Evolutionary conservation across 306 rosid species (phyloP).

Genomic region (Malus sylvestris): DNA sequence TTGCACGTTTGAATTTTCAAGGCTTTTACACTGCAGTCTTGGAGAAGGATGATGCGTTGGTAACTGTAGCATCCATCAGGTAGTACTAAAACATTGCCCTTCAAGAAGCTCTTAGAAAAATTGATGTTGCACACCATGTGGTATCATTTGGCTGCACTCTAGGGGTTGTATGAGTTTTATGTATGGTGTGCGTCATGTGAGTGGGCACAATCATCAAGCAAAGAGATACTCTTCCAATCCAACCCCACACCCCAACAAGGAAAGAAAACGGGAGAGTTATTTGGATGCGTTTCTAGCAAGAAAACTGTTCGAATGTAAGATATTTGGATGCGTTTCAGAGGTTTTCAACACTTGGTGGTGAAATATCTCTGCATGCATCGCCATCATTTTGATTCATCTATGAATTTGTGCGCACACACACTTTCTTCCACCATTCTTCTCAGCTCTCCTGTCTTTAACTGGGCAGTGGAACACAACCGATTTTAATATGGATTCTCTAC

Average conservation of each 20-base stretch:
- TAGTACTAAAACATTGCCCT: constrained; percentile 11
- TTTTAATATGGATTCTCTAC: background rate
- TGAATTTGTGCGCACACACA: background rate
- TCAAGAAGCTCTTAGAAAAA: background rate
- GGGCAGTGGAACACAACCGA: background rate
- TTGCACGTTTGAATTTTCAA: constrained; percentile 84
- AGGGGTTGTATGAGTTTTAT: background rate
- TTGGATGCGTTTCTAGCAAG: too few relatives aligned
- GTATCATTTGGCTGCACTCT: background rate
- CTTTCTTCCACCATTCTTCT: background rate
- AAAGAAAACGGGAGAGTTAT: too few relatives aligned
- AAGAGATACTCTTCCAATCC: too few relatives aligned
- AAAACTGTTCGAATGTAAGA: too few relatives aligned
- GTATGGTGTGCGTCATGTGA: background rate
- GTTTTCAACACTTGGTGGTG: background rate
- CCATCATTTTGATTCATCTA: background rate
- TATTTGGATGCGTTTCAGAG: background rate
- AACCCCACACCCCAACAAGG: too few relatives aligned
- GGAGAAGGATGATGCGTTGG: constrained; percentile 81
- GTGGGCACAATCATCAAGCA: background rate
- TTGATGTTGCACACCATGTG: background rate
- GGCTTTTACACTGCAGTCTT: constrained; percentile 84
- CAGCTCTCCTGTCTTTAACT: background rate
- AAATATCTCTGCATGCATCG: background rate
- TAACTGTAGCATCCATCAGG: constrained; percentile 94